These are phyloP conservation scores for Annulohypoxylon bovei DNA, from an alignment of 495 filamentous ascomycete genomes.

Conservation along the genomic window DNA sequence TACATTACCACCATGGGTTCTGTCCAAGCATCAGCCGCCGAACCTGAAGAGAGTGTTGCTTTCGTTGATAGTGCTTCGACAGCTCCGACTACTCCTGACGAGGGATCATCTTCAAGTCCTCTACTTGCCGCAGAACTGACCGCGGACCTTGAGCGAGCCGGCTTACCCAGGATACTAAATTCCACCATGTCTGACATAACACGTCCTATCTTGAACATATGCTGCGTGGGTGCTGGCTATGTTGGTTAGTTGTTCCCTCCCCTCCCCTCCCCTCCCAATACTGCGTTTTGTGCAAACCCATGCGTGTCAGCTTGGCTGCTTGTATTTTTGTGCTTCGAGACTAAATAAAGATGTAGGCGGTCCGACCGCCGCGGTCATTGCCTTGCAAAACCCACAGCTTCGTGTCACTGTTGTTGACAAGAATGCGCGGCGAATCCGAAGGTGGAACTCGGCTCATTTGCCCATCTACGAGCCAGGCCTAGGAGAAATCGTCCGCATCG, in stretches of 20 bases:
- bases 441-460: constrained; percentile 77
- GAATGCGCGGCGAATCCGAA: constrained; percentile 68
- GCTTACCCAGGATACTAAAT: constrained; percentile 17
- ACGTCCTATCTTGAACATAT: constrained; percentile 63
- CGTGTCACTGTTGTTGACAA: constrained; percentile 77
- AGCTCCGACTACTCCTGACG: constrained; percentile 64
- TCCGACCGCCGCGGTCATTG: constrained; percentile 79
- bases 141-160: constrained; percentile 17
- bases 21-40: neutral
- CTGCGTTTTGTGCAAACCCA: neutral
- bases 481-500: constrained; percentile 69
- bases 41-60: neutral
- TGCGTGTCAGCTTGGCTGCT: neutral
- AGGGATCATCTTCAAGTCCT: constrained; percentile 57
- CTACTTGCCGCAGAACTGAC: constrained; percentile 43
- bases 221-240: constrained; percentile 72
- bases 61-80: constrained; percentile 50
- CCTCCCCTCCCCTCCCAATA: neutral
- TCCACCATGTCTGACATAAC: neutral
- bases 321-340: neutral
- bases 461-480: constrained; percentile 84
- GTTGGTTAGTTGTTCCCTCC: constrained; percentile 59
- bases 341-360: constrained; percentile 64
- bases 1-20: constrained; percentile 14
- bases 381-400: constrained; percentile 74